Conservation (phyloP, 1,284 basidiomycete genomes). For the Pseudozyma sp. region DNA sequence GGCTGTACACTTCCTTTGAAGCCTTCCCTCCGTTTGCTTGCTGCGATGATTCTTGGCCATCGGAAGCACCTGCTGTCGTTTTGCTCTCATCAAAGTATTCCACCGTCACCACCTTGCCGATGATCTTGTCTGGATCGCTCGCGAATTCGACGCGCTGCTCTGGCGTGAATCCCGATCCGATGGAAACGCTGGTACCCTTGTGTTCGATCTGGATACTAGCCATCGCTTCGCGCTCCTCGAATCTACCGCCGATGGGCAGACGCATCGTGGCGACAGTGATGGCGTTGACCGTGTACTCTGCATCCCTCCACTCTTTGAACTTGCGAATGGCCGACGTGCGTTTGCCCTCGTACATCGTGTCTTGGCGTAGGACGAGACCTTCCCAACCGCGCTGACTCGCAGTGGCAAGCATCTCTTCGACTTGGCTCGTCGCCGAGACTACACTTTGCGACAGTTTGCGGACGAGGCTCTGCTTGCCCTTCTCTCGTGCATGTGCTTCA, state of each 20-base stretch:
- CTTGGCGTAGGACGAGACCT: constrained; percentile 51
- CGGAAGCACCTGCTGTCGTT: constrained; percentile 4
- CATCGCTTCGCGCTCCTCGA: constrained; percentile 40
- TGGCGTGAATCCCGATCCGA: constrained; percentile 54
- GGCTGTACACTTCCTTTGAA: constrained; percentile 27
- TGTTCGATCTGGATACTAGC: constrained; percentile 47
- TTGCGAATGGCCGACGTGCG: constrained; percentile 52
- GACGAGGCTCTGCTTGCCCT: constrained; percentile 15
- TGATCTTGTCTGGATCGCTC: constrained; percentile 35
- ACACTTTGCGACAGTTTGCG: constrained; percentile 41
- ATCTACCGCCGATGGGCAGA: constrained; percentile 45
- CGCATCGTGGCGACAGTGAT: constrained; percentile 49
- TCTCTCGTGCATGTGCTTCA: constrained; percentile 7
- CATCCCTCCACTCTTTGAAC: constrained; percentile 55
- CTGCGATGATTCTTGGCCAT: neutral
- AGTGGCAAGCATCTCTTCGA: constrained; percentile 21
- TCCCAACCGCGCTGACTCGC: constrained; percentile 52
- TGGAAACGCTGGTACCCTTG: constrained; percentile 41
- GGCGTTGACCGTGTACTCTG: constrained; percentile 48
- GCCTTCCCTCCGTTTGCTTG: constrained; percentile 5
- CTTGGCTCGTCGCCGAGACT: constrained; percentile 11
- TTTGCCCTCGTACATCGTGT: constrained; percentile 52
- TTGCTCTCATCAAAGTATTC: constrained; percentile 48
- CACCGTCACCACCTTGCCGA: constrained; percentile 56
- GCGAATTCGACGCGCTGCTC: constrained; percentile 52